Evolutionary conservation across 768 basidiomycete species (phyloP), one percentile per base, ranked within the genome.

Genomic region (Phylloporus sp.): DNA sequence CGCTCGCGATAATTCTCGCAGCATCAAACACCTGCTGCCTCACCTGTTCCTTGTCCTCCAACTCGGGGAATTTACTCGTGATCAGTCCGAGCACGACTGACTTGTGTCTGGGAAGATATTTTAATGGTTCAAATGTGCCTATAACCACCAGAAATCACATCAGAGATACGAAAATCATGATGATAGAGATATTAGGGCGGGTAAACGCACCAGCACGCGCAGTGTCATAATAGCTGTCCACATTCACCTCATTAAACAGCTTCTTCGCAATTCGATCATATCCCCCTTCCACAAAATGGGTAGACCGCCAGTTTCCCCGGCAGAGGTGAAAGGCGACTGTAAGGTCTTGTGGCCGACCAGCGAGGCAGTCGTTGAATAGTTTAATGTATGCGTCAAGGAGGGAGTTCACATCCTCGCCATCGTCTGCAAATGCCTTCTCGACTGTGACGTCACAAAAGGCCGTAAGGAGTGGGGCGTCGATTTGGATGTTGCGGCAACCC

Each of bases 401-500:
- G 5, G 77, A 76, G 45, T 79, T 80, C 13, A 81, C 76, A 66
- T 90, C 84, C 18, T 80, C 73, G 0, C 80, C 80, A 36, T 76
- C 80, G 20, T 73, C 74, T 60, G 76, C 75, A 82, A 88, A 84
- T 22, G 77, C 79, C 54, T 74, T 57, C 43, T 77, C 65, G 72
- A 79, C 78, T 3, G 62, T 62, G 54, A 84, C 81, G 50, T 75
- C 74, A 63, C 88, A 91, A 62, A 88, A 88, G 69, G 82, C 88
- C 39, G 75, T 72, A 27, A 79, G 70, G 15, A 76, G 66, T 2
- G 78, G 78, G 59, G 76, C 76, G 53, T 77, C 75, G 53, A 75
- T 72, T 52, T 80, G 77, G 51, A 74, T 65, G 62, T 75, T 75
- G 41, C 64, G 64, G 26, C 76, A 20, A 7, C 35, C 35, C 2